Conservation (phyloP, 306 rosid species). For the Prunus padus region DNA sequence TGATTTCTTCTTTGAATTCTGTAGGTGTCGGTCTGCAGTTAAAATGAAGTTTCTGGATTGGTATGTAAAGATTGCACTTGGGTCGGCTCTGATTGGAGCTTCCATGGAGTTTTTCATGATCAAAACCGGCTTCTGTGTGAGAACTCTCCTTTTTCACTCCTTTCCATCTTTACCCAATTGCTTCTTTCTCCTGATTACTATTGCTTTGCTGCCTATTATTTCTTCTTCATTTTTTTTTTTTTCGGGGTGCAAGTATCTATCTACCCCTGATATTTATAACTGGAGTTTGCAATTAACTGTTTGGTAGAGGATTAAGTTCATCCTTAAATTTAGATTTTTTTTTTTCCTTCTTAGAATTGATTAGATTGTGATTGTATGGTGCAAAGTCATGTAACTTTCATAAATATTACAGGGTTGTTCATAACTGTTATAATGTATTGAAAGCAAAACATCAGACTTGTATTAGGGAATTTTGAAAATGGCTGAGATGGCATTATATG, state of each 20-base stretch:
- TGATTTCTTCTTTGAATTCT: background rate
- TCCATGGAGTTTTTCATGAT: conserved; percentile 95
- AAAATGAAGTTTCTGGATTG: conserved; percentile 78
- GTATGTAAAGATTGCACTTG: conserved; percentile 81
- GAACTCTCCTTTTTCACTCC: too few relatives aligned
- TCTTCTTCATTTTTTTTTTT: too few relatives aligned
- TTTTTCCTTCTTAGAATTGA: background rate
- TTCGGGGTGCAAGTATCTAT: too few relatives aligned
- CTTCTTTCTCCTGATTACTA: too few relatives aligned
- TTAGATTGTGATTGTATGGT: background rate
- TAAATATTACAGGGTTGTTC: background rate
- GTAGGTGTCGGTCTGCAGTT: conserved; percentile 15
- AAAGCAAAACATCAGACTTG: background rate
- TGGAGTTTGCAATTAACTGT: background rate
- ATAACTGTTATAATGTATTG: background rate
- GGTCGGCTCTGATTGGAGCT: conserved; percentile 74
- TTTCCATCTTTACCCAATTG: too few relatives aligned
- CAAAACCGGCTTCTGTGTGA: too few relatives aligned
- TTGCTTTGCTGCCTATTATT: too few relatives aligned
- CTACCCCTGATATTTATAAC: too few relatives aligned
- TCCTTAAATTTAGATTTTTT: background rate
- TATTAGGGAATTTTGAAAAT: background rate
- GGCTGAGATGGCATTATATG: background rate
- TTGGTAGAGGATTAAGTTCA: background rate
- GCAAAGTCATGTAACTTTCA: background rate